phyloP scores from a whole-genome alignment of 768 basidiomycete genomes.

The Filobasidium wieringae region DNA sequence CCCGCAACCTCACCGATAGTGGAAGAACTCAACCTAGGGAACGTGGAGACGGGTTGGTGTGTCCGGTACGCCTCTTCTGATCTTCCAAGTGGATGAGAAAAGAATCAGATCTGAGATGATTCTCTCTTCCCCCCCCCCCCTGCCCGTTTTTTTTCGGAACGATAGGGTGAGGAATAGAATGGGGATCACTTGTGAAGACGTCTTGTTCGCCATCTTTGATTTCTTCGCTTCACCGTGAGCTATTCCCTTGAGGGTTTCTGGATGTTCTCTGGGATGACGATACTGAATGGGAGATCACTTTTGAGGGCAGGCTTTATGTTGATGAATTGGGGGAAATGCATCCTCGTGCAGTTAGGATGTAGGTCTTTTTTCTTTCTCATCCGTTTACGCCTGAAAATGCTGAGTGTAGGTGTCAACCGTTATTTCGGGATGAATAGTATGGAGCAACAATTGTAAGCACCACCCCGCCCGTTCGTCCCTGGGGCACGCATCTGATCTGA shows the following conservation, averaged over 20 bases:
- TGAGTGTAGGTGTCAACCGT: background rate
- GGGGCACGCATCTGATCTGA: background rate
- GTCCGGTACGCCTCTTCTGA: constrained; percentile 11
- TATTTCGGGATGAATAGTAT: constrained; percentile 11
- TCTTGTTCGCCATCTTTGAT: constrained; percentile 38
- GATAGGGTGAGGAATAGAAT: constrained; percentile 34
- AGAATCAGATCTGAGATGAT: background rate
- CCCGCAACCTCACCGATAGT: constrained; percentile 38
- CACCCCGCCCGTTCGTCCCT: background rate
- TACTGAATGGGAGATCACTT: background rate
- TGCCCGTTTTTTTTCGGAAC: background rate
- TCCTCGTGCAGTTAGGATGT: constrained; percentile 22
- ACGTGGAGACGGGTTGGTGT: constrained; percentile 36
- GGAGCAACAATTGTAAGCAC: constrained; percentile 38
- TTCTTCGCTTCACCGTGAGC: constrained; percentile 37
- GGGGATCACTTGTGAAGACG: constrained; percentile 39
- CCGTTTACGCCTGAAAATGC: background rate
- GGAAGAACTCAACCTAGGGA: constrained; percentile 36
- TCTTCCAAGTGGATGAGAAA: background rate
- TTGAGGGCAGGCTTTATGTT: constrained; percentile 27
- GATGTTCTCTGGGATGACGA: background rate
- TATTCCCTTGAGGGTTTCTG: background rate
- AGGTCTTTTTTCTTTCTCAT: too few species aligned
- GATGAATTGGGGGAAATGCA: constrained; percentile 33
- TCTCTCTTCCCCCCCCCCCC: background rate